These are phyloP conservation scores for Yamadazyma nakazawae DNA, from an alignment of 805 yeast species.

Conservation along the genomic window DNA sequence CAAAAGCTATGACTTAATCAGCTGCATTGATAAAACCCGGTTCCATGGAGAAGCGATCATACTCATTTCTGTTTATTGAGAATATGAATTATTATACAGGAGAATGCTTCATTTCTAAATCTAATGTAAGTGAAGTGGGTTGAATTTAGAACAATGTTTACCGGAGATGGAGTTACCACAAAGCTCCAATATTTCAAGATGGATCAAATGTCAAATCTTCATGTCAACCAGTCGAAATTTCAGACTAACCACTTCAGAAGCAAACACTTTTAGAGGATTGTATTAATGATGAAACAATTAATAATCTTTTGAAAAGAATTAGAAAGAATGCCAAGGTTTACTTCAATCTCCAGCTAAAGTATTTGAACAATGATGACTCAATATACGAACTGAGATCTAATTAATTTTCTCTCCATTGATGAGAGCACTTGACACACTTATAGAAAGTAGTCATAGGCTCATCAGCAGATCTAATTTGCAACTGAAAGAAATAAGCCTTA, in stretches of 20 bases:
- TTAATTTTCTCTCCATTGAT: conserved; percentile 95
- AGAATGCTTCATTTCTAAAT: not conserved
- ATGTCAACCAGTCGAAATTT: conserved; percentile 5
- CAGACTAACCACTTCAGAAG: not conserved
- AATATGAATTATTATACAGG: conserved; percentile 4
- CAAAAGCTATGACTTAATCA: not conserved
- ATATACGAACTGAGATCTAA: not conserved
- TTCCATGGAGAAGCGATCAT: not conserved
- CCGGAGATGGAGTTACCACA: conserved; percentile 2
- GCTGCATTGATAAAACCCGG: not conserved
- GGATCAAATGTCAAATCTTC: conserved; percentile 5
- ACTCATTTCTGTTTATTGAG: conserved; percentile 6
- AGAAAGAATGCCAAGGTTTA: conserved; percentile 8
- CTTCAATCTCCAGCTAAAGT: conserved; percentile 3
- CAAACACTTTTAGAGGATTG: not conserved
- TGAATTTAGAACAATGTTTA: not conserved
- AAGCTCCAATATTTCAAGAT: conserved; percentile 4
- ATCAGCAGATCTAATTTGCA: conserved; percentile 96
- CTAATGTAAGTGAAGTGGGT: not conserved
- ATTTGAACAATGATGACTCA: not conserved
- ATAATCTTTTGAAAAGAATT: conserved; percentile 1
- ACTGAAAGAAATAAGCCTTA: conserved; percentile 94
- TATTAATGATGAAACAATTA: conserved; percentile 8
- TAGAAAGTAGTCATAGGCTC: conserved; percentile 99
- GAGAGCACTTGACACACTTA: conserved; percentile 88